Base-by-base conservation (phyloP, 139 green algal genomes). In the Mychonastes homosphaera region DNA sequence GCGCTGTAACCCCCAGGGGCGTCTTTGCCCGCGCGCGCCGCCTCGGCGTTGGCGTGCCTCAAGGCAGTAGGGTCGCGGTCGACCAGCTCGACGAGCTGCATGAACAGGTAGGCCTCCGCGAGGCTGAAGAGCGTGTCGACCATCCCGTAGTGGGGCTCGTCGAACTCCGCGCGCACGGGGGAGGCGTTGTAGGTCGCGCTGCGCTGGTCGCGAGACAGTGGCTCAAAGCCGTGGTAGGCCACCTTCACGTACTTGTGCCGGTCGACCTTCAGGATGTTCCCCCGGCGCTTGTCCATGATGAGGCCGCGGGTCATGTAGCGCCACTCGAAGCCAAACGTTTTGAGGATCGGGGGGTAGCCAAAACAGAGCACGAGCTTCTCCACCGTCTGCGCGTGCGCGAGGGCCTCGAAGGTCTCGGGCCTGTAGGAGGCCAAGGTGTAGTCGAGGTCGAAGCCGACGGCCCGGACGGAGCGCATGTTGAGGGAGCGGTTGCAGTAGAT, bases 241-340 rank as follows among this genome's bases (percentile, higher is more conserved):
- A 97, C 46, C 79, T 98, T 98, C 10, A 96, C 91, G 60, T 98
- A 98, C 64, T 95, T 96, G 84, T 96, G 90, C 1, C 88, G 53
- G 72, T 95, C 88, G 24, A 95, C 81, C 71, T 91, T 89, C n/a
- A 92, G 45, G 12, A 90, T 75, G 70, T 95, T 95, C 30, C 85
- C 86, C 4, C 87, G 57, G 55, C 78, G 66, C 79, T 95, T 94
- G 71, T 96, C 87, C 21, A 95, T 93, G 26, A 87, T 84, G 27
- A 96, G 79, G 0, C 87, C 88, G 6, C 87, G 70, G 75, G 95
- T 91, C 82, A 97, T 94, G 81, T 95, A 97, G 24, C 73, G 67
- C 73, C 79, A 92, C 72, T 95, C 84, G 74, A 97, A 97, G 15
- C 61, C 58, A 29, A 83, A 78, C 47, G 72, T 50, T 7, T 47